These are phyloP conservation scores for Lycium barbarum DNA, from an alignment of 257 asterid genomes.

Conservation along the genomic window DNA sequence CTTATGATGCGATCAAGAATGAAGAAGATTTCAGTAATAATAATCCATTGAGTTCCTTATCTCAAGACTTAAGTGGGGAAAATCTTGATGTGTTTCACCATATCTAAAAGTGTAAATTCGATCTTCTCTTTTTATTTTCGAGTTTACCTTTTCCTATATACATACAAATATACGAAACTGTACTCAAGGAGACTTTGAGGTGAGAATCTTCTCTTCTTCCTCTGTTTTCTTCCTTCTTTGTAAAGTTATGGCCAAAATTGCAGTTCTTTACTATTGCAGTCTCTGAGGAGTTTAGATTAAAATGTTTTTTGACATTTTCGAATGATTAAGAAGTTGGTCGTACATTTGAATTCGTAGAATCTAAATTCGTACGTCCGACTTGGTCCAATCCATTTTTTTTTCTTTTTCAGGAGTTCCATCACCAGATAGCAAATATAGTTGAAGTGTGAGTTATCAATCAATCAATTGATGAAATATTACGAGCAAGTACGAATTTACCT, in stretches of 20 bases:
- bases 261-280: slow-evolving; percentile 24
- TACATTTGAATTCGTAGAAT: no score
- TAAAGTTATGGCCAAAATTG: slow-evolving; percentile 33
- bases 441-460: not conserved
- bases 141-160: not conserved
- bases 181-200: slow-evolving; percentile 33
- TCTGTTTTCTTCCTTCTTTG: slow-evolving; percentile 15
- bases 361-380: not conserved
- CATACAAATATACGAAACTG: slow-evolving; percentile 30
- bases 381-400: not conserved
- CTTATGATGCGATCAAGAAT: slow-evolving; percentile 43
- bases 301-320: not conserved
- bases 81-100: slow-evolving; percentile 43
- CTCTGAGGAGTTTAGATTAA: slow-evolving; percentile 37
- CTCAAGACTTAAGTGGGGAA: slow-evolving; percentile 47
- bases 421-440: not conserved
- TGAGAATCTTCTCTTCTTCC: slow-evolving; percentile 33
- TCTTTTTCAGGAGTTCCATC: not conserved
- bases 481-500: not conserved
- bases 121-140: slow-evolving; percentile 10
- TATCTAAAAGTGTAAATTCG: slow-evolving; percentile 45
- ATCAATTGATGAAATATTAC: not conserved
- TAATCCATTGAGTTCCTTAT: slow-evolving; percentile 51
- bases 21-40: slow-evolving; percentile 51
- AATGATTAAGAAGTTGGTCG: not conserved